These are phyloP conservation scores for Rhizophagus prolifer DNA, from an alignment of 192 early-diverging fungal species.

Conservation along the genomic window DNA sequence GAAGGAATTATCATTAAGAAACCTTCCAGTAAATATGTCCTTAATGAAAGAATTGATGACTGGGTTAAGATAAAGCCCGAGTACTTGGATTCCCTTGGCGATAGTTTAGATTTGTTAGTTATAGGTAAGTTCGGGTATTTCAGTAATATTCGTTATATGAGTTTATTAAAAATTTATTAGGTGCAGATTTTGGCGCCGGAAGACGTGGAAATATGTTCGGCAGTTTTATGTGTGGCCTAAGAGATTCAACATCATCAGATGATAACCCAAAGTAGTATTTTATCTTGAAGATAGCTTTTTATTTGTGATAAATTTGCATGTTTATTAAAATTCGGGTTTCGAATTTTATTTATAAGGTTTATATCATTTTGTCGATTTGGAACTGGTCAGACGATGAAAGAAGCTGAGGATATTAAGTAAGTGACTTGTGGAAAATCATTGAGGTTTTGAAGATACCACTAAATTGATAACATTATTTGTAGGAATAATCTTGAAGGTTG, in stretches of 20 bases:
- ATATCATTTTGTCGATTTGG: constrained; percentile 70
- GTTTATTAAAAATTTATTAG: constrained; percentile 22
- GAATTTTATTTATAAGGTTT: constrained; percentile 36
- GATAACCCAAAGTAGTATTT: neutral
- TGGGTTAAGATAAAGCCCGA: constrained; percentile 86
- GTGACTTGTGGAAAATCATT: constrained; percentile 23
- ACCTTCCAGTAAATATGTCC: constrained; percentile 56
- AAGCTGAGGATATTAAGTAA: constrained; percentile 61
- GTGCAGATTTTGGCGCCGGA: constrained; percentile 62
- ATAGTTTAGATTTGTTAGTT: constrained; percentile 73
- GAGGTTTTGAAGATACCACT: constrained; percentile 30
- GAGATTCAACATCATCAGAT: constrained; percentile 36
- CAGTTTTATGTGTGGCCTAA: constrained; percentile 60
- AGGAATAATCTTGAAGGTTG: constrained; percentile 50
- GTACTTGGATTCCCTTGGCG: constrained; percentile 66
- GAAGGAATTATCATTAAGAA: constrained; percentile 74
- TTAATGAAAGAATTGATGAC: constrained; percentile 47
- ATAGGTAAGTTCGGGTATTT: constrained; percentile 53
- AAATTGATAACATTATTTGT: no score
- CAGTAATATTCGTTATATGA: neutral
- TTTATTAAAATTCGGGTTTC: neutral
- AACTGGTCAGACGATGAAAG: constrained; percentile 61
- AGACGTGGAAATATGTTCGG: constrained; percentile 52
- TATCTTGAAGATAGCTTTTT: neutral
- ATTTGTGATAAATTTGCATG: neutral